Evolutionary conservation across 306 rosid species (phyloP).

Genomic region (Vigna reflexopilosa): DNA sequence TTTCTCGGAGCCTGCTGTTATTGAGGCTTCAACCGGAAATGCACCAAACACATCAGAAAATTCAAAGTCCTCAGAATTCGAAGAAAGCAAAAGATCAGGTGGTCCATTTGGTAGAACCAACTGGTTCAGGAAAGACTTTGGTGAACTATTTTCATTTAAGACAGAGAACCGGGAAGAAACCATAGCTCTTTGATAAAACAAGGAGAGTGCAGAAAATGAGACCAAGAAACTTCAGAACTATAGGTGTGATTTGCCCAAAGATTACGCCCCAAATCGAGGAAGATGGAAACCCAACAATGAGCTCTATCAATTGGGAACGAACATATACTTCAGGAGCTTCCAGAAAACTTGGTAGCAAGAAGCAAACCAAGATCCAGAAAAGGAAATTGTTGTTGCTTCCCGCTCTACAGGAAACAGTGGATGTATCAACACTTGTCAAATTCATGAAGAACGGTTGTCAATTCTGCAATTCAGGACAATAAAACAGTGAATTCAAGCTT

Average conservation of each 20-base stretch:
- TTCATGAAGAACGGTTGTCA: slow-evolving; percentile 74
- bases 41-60: slow-evolving; percentile 83
- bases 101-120: slow-evolving; percentile 53
- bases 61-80: slow-evolving; percentile 59
- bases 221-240: slow-evolving; percentile 32
- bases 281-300: slow-evolving; percentile 58
- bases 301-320: slow-evolving; percentile 53
- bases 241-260: slow-evolving; percentile 40
- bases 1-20: slow-evolving; percentile 48
- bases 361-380: slow-evolving; percentile 73
- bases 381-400: slow-evolving; percentile 75
- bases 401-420: slow-evolving; percentile 78
- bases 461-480: slow-evolving; percentile 51
- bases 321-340: slow-evolving; percentile 60
- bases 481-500: slow-evolving; percentile 30
- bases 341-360: slow-evolving; percentile 66
- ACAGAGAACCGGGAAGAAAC: slow-evolving; percentile 65
- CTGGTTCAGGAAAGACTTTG: slow-evolving; percentile 54
- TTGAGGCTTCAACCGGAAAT: slow-evolving; percentile 49
- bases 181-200: slow-evolving; percentile 52
- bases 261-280: slow-evolving; percentile 37
- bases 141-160: slow-evolving; percentile 46
- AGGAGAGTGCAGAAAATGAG: slow-evolving; percentile 28
- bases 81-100: slow-evolving; percentile 46
- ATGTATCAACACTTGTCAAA: slow-evolving; percentile 62